Conservation (phyloP, 2,329 filamentous ascomycete species). For the Aspergillus eucalypticola region DNA sequence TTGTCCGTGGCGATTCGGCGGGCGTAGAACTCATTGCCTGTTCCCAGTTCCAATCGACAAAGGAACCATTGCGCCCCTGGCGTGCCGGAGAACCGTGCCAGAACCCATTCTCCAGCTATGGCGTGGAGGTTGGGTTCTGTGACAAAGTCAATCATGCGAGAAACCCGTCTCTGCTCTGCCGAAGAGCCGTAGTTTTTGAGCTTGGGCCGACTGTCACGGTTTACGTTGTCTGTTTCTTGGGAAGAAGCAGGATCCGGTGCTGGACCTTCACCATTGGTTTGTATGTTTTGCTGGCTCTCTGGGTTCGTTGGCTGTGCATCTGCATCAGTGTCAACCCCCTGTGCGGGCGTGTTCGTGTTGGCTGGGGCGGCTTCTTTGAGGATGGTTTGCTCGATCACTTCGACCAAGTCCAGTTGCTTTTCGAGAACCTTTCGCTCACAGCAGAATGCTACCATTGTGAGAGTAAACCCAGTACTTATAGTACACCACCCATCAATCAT, state of each 20-base stretch:
- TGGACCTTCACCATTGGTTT: neutral
- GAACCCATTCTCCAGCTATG: constrained; percentile 22
- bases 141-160: constrained; percentile 21
- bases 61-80: constrained; percentile 20
- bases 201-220: neutral
- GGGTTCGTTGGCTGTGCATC: neutral
- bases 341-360: neutral
- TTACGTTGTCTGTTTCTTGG: neutral
- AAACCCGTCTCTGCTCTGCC: constrained; percentile 8
- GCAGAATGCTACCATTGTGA: constrained; percentile 14
- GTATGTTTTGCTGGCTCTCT: no score
- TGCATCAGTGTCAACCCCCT: neutral
- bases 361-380: neutral
- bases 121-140: constrained; percentile 15
- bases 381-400: constrained; percentile 8
- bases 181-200: neutral
- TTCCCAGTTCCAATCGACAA: constrained; percentile 14
- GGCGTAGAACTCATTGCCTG: constrained; percentile 15
- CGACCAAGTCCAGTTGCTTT: constrained; percentile 12
- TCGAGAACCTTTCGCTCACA: constrained; percentile 10
- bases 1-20: constrained; percentile 18
- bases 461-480: constrained; percentile 15
- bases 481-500: constrained; percentile 22
- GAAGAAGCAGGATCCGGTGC: neutral
- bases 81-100: constrained; percentile 17